These are phyloP conservation scores for Cadophora luteo-olivacea DNA, from an alignment of 2,329 filamentous ascomycete species.

Conservation along the genomic window DNA sequence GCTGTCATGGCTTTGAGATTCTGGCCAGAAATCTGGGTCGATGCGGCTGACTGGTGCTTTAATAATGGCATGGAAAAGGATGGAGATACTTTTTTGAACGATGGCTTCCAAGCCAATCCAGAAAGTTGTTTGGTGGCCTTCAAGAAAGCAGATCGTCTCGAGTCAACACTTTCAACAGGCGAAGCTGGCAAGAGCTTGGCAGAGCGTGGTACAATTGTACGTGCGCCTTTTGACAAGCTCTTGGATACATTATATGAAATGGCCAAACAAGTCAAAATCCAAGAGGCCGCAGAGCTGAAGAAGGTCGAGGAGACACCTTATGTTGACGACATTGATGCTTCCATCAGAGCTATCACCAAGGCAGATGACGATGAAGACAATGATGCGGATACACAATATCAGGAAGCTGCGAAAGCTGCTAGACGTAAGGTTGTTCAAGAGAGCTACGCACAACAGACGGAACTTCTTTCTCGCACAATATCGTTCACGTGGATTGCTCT, in stretches of 20 bases:
- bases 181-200: conserved; percentile 74
- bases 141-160: conserved; percentile 86
- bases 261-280: conserved; percentile 73
- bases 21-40: conserved; percentile 95
- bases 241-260: conserved; percentile 89
- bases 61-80: conserved; percentile 74
- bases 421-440: conserved; percentile 68
- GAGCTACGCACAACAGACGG: conserved; percentile 74
- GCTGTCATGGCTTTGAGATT: conserved; percentile 92
- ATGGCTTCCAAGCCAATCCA: conserved; percentile 88
- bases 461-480: conserved; percentile 81
- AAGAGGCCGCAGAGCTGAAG: conserved; percentile 63
- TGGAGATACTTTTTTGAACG: conserved; percentile 71
- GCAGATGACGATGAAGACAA: conserved; percentile 58
- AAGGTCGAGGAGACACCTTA: conserved; percentile 59
- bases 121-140: conserved; percentile 92
- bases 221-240: conserved; percentile 83
- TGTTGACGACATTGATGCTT: conserved; percentile 44
- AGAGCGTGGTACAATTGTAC: conserved; percentile 67
- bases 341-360: conserved; percentile 48
- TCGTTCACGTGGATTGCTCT: conserved; percentile 95
- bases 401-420: conserved; percentile 60
- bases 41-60: conserved; percentile 92
- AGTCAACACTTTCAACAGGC: conserved; percentile 76
- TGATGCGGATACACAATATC: conserved; percentile 44